These are phyloP conservation scores for Colletotrichum sojae DNA, from an alignment of 2,329 filamentous ascomycete species.

Conservation along the genomic window DNA sequence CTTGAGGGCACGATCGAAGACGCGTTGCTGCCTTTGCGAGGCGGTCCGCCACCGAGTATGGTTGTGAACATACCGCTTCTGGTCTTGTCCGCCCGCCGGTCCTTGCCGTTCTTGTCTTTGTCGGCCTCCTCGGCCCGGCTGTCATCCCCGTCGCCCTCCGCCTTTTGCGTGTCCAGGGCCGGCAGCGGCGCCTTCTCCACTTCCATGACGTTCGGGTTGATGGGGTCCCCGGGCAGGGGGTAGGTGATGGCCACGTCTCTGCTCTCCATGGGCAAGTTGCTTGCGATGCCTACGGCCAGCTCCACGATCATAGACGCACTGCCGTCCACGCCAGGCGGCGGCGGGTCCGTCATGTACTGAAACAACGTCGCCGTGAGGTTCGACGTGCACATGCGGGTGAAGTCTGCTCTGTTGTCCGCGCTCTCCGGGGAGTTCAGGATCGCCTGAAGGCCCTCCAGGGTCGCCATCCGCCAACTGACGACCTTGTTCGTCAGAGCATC, in stretches of 20 bases:
- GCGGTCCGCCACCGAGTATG: conserved; percentile 41
- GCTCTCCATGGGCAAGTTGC: conserved; percentile 90
- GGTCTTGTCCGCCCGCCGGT: conserved; percentile 56
- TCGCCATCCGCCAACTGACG: conserved; percentile 93
- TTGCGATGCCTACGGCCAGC: conserved; percentile 86
- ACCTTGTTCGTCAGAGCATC: conserved; percentile 90
- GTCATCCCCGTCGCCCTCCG: conserved; percentile 59
- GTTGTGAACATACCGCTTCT: conserved; percentile 62
- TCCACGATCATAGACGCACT: conserved; percentile 94
- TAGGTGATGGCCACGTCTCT: conserved; percentile 92
- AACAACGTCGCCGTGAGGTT: conserved; percentile 79
- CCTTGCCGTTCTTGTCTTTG: conserved; percentile 60
- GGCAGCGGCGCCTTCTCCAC: conserved; percentile 81
- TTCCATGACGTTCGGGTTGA: conserved; percentile 86
- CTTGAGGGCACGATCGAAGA: conserved; percentile 46
- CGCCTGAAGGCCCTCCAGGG: conserved; percentile 88
- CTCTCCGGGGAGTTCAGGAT: conserved; percentile 76
- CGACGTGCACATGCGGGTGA: conserved; percentile 79
- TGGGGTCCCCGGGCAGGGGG: conserved; percentile 80
- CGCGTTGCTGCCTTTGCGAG: conserved; percentile 52
- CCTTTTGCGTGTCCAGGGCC: conserved; percentile 61
- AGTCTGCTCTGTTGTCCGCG: conserved; percentile 74
- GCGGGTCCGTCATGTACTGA: conserved; percentile 81
- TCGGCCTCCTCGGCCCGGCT: conserved; percentile 57
- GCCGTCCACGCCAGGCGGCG: conserved; percentile 86